phyloP scores from a whole-genome alignment of 345 rosid genomes.

The Kandelia obovata region DNA sequence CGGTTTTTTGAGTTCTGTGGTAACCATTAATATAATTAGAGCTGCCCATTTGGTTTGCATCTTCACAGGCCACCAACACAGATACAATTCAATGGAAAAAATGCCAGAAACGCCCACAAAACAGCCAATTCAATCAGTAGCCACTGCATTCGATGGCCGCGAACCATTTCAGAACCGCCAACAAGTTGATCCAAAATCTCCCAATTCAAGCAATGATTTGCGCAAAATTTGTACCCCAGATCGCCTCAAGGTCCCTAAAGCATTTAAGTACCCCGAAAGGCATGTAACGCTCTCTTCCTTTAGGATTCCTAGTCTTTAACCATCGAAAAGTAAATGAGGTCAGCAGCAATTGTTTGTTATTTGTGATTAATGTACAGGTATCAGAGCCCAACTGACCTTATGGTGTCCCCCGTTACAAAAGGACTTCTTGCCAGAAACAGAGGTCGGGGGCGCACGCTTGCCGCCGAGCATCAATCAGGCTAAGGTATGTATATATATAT shows the following conservation, averaged over 20 bases:
- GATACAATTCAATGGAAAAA: constrained; percentile 35
- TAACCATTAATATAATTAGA: too few relatives aligned
- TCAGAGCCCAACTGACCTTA: constrained; percentile 80
- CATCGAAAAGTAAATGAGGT: too few relatives aligned
- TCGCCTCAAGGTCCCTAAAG: constrained; percentile 63
- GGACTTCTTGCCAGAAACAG: constrained; percentile 76
- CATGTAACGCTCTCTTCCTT: not conserved
- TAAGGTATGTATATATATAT: constrained; percentile 31
- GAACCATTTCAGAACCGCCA: constrained; percentile 22
- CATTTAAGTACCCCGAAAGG: constrained; percentile 79
- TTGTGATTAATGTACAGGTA: constrained; percentile 37
- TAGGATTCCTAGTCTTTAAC: not conserved
- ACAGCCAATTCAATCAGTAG: constrained; percentile 19
- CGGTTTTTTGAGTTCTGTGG: too few relatives aligned
- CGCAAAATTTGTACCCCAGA: constrained; percentile 53
- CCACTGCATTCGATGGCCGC: constrained; percentile 13
- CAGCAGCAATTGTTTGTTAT: not conserved
- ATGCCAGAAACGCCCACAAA: constrained; percentile 27
- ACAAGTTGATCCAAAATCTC: constrained; percentile 18
- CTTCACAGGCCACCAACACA: not conserved
- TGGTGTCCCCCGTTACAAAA: constrained; percentile 78
- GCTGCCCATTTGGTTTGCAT: not conserved
- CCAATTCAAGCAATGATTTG: constrained; percentile 35
- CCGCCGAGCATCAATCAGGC: constrained; percentile 58
- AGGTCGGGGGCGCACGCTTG: constrained; percentile 41